Evolutionary conservation across 345 rosid genomes (phyloP).

Genomic region (Salix suchowensis): DNA sequence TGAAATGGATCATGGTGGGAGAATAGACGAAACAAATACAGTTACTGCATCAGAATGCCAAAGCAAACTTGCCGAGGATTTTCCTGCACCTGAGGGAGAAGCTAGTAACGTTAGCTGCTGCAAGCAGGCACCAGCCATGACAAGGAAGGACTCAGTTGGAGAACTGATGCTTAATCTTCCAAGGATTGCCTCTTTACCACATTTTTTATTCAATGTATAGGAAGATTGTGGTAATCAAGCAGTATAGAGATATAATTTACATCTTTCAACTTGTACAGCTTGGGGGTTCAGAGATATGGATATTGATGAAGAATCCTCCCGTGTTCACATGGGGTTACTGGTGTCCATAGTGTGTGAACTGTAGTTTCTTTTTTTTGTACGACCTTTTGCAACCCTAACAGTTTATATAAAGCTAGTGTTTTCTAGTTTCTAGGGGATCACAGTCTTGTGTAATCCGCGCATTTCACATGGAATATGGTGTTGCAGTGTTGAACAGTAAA

Average conservation of each 20-base stretch:
- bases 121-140: conserved; percentile 57
- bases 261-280: conserved; percentile 6
- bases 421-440: background rate
- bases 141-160: conserved; percentile 75
- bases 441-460: background rate
- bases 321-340: background rate
- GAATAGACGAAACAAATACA: conserved; percentile 6
- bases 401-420: background rate
- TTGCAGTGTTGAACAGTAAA: background rate
- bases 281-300: conserved; percentile 20
- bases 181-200: conserved; percentile 81
- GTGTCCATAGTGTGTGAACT: background rate
- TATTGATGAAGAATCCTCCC: conserved; percentile 27
- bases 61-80: background rate
- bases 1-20: background rate
- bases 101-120: conserved; percentile 32
- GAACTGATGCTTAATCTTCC: conserved; percentile 82
- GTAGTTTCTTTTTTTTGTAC: background rate
- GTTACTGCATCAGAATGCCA: conserved; percentile 2
- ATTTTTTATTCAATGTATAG: conserved; percentile 73
- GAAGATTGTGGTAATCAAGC: conserved; percentile 44
- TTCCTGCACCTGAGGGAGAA: background rate
- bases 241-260: conserved; percentile 19
- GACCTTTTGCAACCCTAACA: background rate
- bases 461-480: background rate